A percentile compares a stretch with the other conserved stretches of the same genome.
phyloP scores from a whole-genome alignment of 1,139 yeast species.

The Protomyces arabidopsidicola region DNA sequence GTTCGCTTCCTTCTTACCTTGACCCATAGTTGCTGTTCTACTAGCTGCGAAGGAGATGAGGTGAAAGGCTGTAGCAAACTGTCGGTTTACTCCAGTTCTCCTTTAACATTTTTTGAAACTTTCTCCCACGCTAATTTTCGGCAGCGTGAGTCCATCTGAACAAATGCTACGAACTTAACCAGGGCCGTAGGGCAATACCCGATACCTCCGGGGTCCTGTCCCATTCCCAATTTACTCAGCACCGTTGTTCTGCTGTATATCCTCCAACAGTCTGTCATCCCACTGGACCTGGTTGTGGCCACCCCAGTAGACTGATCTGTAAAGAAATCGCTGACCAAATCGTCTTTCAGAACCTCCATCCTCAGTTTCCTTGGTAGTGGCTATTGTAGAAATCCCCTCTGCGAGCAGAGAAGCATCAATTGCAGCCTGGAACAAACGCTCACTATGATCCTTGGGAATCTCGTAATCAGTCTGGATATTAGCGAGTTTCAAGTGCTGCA shows the following conservation, averaged over 20 bases:
- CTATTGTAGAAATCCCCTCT: background rate
- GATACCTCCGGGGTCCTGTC: no score
- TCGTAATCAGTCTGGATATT: background rate
- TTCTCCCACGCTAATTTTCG: no score
- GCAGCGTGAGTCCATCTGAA: no score
- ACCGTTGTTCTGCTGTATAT: background rate
- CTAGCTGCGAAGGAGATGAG: no score
- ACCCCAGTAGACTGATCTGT: constrained; percentile 16
- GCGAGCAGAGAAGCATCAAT: background rate
- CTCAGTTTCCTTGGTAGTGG: background rate
- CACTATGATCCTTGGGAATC: background rate
- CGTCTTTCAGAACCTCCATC: background rate
- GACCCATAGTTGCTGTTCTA: constrained; percentile 58
- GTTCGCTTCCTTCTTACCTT: constrained; percentile 81
- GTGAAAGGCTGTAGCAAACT: no score
- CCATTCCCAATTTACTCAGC: no score
- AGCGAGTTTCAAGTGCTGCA: background rate
- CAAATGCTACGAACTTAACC: no score
- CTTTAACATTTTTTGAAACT: no score
- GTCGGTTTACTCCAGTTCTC: no score
- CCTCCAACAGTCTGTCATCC: constrained; percentile 10
- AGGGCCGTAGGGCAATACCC: no score
- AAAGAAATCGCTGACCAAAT: background rate
- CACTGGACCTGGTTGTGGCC: constrained; percentile 24
- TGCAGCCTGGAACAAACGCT: background rate